Base-by-base conservation (phyloP, 176 grass and related monocot genomes). In the Miscanthus lutarioriparius region DNA sequence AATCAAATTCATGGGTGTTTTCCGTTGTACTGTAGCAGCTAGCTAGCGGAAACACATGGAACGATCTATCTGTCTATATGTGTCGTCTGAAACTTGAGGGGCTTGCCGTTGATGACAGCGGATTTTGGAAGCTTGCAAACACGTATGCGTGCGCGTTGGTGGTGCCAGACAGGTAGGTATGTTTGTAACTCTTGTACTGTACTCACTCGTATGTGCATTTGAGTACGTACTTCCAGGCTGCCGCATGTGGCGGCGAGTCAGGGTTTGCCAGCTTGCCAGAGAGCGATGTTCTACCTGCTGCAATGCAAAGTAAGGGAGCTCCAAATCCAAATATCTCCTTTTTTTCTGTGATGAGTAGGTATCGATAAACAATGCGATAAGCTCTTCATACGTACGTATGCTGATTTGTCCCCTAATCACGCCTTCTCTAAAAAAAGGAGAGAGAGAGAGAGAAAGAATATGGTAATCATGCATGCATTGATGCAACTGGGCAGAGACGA, bases 201-300 rank as follows among this genome's bases (percentile, higher is more conserved):
- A 26, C n/a, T 1, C 51, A 25, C 10, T 3, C 53, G 44, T 33
- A 74, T 26, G 64, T 9, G 45, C 25, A 37, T 37, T 62, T 77
- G 41, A 15, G 63, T 80, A 83, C 11, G 48, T 74, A 38, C 2
- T 43, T 64, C n/a, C 30, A 54, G n/a, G 58, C 69, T 39, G 48
- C 22, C 64, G 77, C 70, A 80, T 75, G 58, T 81, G 85, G 79
- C 32, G 59, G 70, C 37, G 51, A 80, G 48, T 49, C 65, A 77
- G 80, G 41, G 17, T 33, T 53, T 27, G 23, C 28, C 26, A 75
- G 10, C 47, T 67, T 74, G 77, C 47, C 28, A 26, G 7, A 78
- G 10, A 65, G 77, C 3, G 87, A 89, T 39, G 76, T 56, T 69
- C 58, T 22, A 85, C 76, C 87, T 7, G 69, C 47, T 15, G 47